These are phyloP conservation scores for Leccinum longicurvipes DNA, from an alignment of 768 basidiomycete genomes.

Conservation along the genomic window DNA sequence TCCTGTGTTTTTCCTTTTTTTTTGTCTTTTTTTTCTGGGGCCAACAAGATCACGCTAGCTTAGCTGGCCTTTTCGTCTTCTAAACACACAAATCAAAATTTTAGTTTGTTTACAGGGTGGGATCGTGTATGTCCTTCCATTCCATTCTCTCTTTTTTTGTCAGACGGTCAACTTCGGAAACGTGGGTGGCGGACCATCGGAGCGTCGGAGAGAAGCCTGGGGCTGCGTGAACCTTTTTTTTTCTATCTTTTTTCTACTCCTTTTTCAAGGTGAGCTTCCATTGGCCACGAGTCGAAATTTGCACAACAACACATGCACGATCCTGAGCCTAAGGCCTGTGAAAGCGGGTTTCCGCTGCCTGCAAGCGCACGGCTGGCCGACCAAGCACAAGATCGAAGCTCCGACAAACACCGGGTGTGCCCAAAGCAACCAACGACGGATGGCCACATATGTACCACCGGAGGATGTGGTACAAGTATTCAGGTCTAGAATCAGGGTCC, in stretches of 20 bases:
- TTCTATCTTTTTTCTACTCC: not conserved
- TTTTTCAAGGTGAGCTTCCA: not conserved
- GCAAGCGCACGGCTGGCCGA: not conserved
- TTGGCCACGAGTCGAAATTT: not conserved
- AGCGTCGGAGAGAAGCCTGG: slow-evolving; percentile 11
- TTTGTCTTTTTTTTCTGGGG: not conserved
- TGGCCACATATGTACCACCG: not conserved
- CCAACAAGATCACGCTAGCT: not conserved
- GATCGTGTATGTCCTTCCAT: not conserved
- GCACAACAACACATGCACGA: not conserved
- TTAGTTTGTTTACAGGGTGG: not conserved
- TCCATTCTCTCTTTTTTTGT: not conserved
- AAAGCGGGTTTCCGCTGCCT: not conserved
- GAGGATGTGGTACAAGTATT: not conserved
- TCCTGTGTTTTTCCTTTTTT: not conserved
- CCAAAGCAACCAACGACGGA: not conserved
- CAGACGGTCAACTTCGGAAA: not conserved
- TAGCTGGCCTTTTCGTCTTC: not conserved
- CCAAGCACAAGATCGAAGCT: not conserved
- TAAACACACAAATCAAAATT: slow-evolving; percentile 2
- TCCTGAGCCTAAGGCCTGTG: not conserved
- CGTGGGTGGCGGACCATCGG: slow-evolving; percentile 13
- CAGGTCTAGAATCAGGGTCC: not conserved
- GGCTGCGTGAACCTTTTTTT: not conserved
- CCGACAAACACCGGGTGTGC: not conserved